Conservation (phyloP, 2,329 filamentous ascomycete genomes). For the Emmonsia crescens region DNA sequence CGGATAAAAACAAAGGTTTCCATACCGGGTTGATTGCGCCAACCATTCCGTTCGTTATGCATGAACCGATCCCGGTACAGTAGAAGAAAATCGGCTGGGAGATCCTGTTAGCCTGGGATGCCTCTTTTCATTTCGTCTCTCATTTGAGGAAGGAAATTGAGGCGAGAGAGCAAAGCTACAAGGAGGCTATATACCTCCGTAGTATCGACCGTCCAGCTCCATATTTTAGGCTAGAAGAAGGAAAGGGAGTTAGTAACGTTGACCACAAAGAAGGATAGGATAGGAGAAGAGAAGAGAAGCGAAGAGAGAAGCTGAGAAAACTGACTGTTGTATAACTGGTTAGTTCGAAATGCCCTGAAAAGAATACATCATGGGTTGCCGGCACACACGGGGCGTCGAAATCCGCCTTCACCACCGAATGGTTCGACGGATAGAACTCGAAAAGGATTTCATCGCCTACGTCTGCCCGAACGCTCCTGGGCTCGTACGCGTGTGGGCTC, state of each 20-base stretch:
- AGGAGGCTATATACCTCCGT: background rate
- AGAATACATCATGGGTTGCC: conserved; percentile 24
- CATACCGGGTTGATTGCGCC: conserved; percentile 60
- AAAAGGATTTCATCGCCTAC: conserved; percentile 37
- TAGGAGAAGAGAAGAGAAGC: background rate
- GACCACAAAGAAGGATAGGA: background rate
- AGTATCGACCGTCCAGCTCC: background rate
- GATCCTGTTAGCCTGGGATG: background rate
- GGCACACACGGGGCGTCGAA: conserved; percentile 54
- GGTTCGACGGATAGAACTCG: conserved; percentile 52
- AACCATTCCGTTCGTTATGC: conserved; percentile 57
- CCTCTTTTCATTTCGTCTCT: background rate
- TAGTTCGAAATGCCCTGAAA: conserved; percentile 16
- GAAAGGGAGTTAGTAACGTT: background rate
- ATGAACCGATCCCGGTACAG: conserved; percentile 57
- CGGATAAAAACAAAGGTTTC: background rate
- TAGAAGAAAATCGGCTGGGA: conserved; percentile 54
- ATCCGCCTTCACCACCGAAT: conserved; percentile 53
- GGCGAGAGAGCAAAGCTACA: background rate
- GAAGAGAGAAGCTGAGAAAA: background rate
- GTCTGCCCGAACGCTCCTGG: conserved; percentile 20
- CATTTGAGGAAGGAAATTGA: background rate
- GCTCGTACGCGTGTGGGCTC: conserved; percentile 24
- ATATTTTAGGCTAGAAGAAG: background rate
- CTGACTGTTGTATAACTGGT: background rate